A percentile compares a stretch with the other conserved stretches of the same genome.
phyloP scores from a whole-genome alignment of 2,329 filamentous ascomycete genomes.

The Exophiala aquamarina region DNA sequence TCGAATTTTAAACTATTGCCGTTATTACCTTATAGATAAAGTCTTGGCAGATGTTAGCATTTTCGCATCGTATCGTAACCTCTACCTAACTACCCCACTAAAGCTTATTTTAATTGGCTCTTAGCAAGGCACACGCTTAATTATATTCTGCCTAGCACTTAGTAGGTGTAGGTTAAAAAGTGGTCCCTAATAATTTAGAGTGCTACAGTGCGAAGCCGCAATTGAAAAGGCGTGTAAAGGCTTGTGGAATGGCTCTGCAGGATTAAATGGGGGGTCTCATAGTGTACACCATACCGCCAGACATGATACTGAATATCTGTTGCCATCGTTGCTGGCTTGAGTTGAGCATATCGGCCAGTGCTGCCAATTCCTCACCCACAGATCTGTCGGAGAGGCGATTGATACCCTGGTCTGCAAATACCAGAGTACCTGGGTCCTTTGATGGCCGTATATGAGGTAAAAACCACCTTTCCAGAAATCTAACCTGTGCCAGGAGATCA shows the following conservation, averaged over 20 bases:
- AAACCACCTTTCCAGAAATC: constrained; percentile 1
- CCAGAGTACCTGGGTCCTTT: not conserved
- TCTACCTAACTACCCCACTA: too few species aligned
- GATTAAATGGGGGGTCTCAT: not conserved
- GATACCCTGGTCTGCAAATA: not conserved
- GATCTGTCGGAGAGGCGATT: not conserved
- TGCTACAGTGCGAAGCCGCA: too few species aligned
- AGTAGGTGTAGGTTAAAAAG: too few species aligned
- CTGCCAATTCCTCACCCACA: not conserved
- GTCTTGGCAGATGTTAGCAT: too few species aligned
- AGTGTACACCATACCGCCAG: not conserved
- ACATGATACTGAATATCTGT: not conserved
- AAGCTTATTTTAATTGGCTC: too few species aligned
- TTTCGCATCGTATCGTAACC: too few species aligned
- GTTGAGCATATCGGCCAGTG: not conserved
- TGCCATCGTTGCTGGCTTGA: not conserved
- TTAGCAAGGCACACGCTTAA: too few species aligned
- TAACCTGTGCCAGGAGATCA: constrained; percentile 1
- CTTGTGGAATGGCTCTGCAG: not conserved
- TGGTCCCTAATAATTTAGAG: too few species aligned
- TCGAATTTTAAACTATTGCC: too few species aligned
- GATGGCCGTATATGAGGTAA: not conserved
- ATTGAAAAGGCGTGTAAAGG: not conserved
- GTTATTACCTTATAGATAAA: too few species aligned
- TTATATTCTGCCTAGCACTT: too few species aligned